Evolutionary conservation across 1,139 yeast species (phyloP).

Genomic region (Geotrichum fermentans): DNA sequence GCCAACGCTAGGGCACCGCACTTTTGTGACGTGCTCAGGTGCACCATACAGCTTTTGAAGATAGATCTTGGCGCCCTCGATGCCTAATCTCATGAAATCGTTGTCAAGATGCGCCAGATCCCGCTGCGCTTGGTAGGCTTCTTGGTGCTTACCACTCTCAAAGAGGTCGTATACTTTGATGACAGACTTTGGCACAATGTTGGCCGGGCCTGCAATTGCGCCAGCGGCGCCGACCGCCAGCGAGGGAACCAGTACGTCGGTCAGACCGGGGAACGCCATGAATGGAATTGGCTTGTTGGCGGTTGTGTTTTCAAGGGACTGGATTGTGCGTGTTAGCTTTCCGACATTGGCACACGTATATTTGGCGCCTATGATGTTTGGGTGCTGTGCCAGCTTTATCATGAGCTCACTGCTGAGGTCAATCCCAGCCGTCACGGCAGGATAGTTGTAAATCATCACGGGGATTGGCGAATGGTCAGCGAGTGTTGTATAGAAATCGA

Average conservation of each 20-base stretch:
- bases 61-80: slow-evolving; percentile 13
- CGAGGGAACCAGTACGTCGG: slow-evolving; percentile 44
- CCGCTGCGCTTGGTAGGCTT: slow-evolving; percentile 8
- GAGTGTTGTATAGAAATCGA: slow-evolving; percentile 40
- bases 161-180: slow-evolving; percentile 23
- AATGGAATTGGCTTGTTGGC: slow-evolving; percentile 32
- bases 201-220: slow-evolving; percentile 45
- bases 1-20: not conserved
- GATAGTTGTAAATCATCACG: slow-evolving; percentile 44
- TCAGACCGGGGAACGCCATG: slow-evolving; percentile 43
- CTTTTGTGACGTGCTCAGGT: not conserved
- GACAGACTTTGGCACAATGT: slow-evolving; percentile 42
- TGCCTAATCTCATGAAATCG: slow-evolving; percentile 10
- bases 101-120: slow-evolving; percentile 8
- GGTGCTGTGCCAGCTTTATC: slow-evolving; percentile 54
- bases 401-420: slow-evolving; percentile 68
- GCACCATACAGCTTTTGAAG: slow-evolving; percentile 4
- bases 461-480: slow-evolving; percentile 45
- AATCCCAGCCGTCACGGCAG: slow-evolving; percentile 40
- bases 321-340: slow-evolving; percentile 39
- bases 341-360: slow-evolving; percentile 43
- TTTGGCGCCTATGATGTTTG: slow-evolving; percentile 45
- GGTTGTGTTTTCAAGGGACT: slow-evolving; percentile 25
- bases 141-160: slow-evolving; percentile 5
- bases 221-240: slow-evolving; percentile 43